Conservation (phyloP, 768 basidiomycete species). For the Mycena amicta region DNA sequence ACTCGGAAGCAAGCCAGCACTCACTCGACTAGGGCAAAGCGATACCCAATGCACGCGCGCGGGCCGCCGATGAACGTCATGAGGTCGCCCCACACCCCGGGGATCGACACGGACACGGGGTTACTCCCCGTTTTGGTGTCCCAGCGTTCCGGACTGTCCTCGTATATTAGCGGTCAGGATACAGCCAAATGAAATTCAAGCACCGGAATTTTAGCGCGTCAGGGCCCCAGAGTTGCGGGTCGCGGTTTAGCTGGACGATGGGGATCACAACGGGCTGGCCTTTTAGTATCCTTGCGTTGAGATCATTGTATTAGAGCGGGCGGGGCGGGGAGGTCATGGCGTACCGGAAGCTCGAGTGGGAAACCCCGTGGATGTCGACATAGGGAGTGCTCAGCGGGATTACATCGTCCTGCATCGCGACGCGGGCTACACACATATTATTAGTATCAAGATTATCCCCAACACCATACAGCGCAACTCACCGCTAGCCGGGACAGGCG, state of each 20-base stretch:
- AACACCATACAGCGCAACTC: too few relatives aligned
- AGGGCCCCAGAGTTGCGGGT: background rate
- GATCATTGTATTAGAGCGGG: background rate
- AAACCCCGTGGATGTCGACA: constrained; percentile 1
- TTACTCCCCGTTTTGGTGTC: too few relatives aligned
- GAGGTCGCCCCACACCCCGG: background rate
- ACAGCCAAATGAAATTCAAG: background rate
- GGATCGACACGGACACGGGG: background rate
- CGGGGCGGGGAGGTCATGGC: background rate
- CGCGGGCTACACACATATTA: too few relatives aligned
- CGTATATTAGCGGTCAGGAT: background rate
- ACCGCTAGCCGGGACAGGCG: background rate
- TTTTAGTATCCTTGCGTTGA: background rate
- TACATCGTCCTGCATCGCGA: constrained; percentile 8
- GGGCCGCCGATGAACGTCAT: constrained; percentile 61
- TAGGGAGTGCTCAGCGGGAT: constrained; percentile 2
- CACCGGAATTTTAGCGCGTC: background rate
- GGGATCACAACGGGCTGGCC: background rate
- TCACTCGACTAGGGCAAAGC: constrained; percentile 62
- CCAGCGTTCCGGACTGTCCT: background rate
- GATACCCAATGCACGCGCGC: constrained; percentile 66
- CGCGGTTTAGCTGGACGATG: background rate
- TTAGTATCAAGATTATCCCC: too few relatives aligned
- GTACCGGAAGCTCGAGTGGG: background rate
- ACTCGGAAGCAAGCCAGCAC: background rate